Evolutionary conservation across 768 basidiomycete species (phyloP), one percentile per base, ranked within the genome.

Genomic region (Auriscalpium orientale): DNA sequence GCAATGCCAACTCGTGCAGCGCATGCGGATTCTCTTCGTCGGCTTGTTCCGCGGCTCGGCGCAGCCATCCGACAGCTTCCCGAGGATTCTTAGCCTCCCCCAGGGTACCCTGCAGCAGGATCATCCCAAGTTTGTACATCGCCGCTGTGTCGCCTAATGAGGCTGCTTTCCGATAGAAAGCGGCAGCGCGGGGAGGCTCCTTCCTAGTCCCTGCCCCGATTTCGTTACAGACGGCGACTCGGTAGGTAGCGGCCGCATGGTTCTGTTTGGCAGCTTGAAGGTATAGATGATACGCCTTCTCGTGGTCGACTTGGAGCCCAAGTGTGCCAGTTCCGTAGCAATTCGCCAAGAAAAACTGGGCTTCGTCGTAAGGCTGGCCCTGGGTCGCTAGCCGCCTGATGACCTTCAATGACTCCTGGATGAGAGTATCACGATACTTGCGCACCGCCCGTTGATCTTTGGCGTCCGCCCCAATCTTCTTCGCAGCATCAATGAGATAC

Each of bases 121-220:
- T 89, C 87, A 97, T 95, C n/a, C 94, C 94, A n/a, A 99, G 83
- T 70, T 98, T 98, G 76, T 97, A 98, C 97, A 98, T 99, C 3
- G 94, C 97, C 28, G 95, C 85, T 0, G 95, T 98, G 69, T 98
- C 97, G 18, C 95, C 95, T 37, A 98, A 75, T 1, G 93, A 93
- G 9, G 94, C 94, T 4, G 97, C 91, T 70, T 98, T 98, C 58
- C 95, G 85, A 73, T 98, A 98, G 68, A 99, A 98, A 5, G 93
- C 87, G 28, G 93, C 86, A 8, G 97, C 97, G 46, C 97, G 82
- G 20, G 84, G 78, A 0, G 85, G 85, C 65, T 98, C 95, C 63
- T 85, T 80, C 63, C 88, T 82, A 1, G 97, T 99, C 34, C 97
- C 97, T 3, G 93, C 95, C 22, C 97, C 97, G 63, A 98, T 91